These are phyloP conservation scores for Neurospora sp. DNA, from an alignment of 2,329 filamentous ascomycete genomes.

Conservation along the genomic window DNA sequence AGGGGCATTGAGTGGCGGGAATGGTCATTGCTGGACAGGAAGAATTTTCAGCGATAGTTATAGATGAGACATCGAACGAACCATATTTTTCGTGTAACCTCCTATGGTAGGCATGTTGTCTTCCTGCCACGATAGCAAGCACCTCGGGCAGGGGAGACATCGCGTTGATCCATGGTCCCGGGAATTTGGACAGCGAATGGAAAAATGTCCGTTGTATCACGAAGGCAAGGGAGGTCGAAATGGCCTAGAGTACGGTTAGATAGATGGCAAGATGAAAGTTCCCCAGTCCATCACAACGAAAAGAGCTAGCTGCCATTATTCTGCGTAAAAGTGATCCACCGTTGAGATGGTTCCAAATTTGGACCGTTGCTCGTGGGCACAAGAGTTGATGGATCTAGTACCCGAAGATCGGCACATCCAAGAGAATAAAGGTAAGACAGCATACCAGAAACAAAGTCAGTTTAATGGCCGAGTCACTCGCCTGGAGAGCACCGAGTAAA, in stretches of 20 bases:
- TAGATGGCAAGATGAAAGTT: not conserved
- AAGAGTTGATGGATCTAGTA: not conserved
- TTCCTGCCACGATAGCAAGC: constrained; percentile 14
- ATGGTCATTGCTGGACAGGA: not conserved
- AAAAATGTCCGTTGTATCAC: constrained; percentile 11
- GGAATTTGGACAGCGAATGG: constrained; percentile 17
- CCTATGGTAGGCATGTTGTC: constrained; percentile 18
- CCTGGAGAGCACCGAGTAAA: not conserved
- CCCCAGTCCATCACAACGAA: not conserved
- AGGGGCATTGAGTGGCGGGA: not conserved
- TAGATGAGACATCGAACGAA: not conserved
- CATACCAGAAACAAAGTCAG: not conserved
- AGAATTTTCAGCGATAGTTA: not conserved
- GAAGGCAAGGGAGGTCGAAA: not conserved
- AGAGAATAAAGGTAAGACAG: not conserved
- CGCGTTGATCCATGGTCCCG: constrained; percentile 19
- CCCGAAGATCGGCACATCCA: not conserved
- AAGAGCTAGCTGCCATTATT: not conserved
- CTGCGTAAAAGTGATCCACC: not conserved
- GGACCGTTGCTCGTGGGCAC: not conserved
- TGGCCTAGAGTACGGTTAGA: not conserved
- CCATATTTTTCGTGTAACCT: constrained; percentile 20
- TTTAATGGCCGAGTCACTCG: not conserved
- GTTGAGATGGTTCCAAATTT: not conserved
- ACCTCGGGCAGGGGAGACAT: constrained; percentile 17